phyloP scores from a whole-genome alignment of 2,329 filamentous ascomycete species.

The Grosmannia penicillata region DNA sequence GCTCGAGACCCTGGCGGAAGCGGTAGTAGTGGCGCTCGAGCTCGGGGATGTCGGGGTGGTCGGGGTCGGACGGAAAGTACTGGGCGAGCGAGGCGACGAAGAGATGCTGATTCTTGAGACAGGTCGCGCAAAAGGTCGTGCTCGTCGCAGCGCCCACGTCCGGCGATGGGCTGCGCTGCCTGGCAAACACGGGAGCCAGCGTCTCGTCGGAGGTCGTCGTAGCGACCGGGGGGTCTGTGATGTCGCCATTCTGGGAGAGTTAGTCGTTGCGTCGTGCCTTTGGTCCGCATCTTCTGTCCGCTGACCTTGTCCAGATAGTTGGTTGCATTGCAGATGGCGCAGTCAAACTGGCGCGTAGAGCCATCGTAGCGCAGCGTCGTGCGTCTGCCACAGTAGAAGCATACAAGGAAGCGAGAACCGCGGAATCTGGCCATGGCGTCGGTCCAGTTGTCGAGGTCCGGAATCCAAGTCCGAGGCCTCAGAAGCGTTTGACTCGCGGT shows the following conservation, averaged over 20 bases:
- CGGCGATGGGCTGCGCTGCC: slow-evolving; percentile 22
- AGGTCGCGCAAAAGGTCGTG: slow-evolving; percentile 54
- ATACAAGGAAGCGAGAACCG: slow-evolving; percentile 37
- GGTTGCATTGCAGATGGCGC: slow-evolving; percentile 64
- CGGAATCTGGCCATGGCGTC: slow-evolving; percentile 27
- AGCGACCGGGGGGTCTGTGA: slow-evolving; percentile 67
- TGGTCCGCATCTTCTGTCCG: not conserved
- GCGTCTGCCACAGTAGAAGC: slow-evolving; percentile 72
- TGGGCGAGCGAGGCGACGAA: slow-evolving; percentile 62
- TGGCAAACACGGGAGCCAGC: slow-evolving; percentile 30
- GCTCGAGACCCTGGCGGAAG: slow-evolving; percentile 60
- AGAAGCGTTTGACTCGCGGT: no score
- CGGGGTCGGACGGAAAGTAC: slow-evolving; percentile 53
- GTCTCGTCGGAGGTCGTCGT: slow-evolving; percentile 32
- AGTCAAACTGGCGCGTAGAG: slow-evolving; percentile 51
- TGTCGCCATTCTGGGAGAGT: slow-evolving; percentile 56
- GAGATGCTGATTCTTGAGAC: slow-evolving; percentile 78
- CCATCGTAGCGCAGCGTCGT: slow-evolving; percentile 46
- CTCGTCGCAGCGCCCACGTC: slow-evolving; percentile 1
- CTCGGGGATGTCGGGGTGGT: slow-evolving; percentile 52
- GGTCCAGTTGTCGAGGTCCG: no score
- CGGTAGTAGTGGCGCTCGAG: slow-evolving; percentile 54
- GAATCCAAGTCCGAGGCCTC: no score
- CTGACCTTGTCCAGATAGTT: slow-evolving; percentile 80
- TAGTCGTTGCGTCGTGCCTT: not conserved